Conservation (phyloP, 2,329 filamentous ascomycete species). For the Alternaria burnsii region DNA sequence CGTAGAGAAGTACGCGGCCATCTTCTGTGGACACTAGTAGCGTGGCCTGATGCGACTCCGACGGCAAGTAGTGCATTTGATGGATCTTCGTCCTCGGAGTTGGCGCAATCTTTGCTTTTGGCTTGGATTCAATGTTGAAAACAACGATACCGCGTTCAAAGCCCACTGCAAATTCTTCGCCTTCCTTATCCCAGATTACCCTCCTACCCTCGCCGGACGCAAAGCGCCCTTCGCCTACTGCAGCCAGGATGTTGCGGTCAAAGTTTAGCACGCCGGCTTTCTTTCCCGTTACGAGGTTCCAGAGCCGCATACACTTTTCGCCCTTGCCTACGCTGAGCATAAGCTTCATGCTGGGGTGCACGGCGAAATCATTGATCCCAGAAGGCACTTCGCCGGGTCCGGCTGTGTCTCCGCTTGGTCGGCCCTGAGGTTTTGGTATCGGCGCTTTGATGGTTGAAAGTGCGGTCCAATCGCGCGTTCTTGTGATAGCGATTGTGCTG, state of each 20-base stretch:
- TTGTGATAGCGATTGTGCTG: slow-evolving; percentile 86
- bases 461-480: slow-evolving; percentile 88
- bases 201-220: slow-evolving; percentile 82
- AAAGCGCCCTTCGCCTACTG: slow-evolving; percentile 78
- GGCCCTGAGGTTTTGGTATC: slow-evolving; percentile 77
- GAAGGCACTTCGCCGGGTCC: slow-evolving; percentile 79
- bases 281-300: slow-evolving; percentile 96
- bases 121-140: slow-evolving; percentile 87
- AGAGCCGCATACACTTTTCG: slow-evolving; percentile 89
- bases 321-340: slow-evolving; percentile 93
- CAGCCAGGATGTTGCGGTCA: slow-evolving; percentile 72
- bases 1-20: slow-evolving; percentile 84
- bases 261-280: slow-evolving; percentile 95
- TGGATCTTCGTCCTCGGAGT: slow-evolving; percentile 80
- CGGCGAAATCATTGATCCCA: slow-evolving; percentile 94
- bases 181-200: slow-evolving; percentile 79
- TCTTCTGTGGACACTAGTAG: slow-evolving; percentile 89
- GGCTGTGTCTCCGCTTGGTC: slow-evolving; percentile 90
- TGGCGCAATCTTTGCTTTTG: slow-evolving; percentile 76
- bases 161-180: slow-evolving; percentile 85
- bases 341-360: slow-evolving; percentile 95
- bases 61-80: slow-evolving; percentile 75
- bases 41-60: slow-evolving; percentile 62
- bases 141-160: slow-evolving; percentile 88
- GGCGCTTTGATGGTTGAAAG: slow-evolving; percentile 90